These are phyloP conservation scores for Metschnikowia baotianmanensis DNA, from an alignment of 805 yeast genomes.

Conservation along the genomic window DNA sequence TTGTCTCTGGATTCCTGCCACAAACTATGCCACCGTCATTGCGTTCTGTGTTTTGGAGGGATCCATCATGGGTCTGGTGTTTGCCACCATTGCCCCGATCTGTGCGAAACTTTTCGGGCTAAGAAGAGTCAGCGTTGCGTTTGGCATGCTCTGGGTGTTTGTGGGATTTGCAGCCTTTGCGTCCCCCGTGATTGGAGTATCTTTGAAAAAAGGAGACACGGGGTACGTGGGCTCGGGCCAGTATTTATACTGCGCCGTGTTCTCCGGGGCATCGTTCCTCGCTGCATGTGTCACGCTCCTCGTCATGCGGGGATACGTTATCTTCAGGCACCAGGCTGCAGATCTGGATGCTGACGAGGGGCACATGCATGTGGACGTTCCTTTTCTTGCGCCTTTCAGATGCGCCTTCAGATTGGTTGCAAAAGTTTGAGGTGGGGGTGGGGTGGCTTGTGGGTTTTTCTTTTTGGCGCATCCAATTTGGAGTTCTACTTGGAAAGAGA, in stretches of 20 bases:
- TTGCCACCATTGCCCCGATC: constrained; percentile 54
- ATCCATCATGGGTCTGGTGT: constrained; percentile 57
- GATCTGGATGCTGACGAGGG: constrained; percentile 17
- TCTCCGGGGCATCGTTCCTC: constrained; percentile 54
- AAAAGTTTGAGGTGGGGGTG: constrained; percentile 5
- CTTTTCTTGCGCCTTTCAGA: constrained; percentile 14
- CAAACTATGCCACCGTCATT: constrained; percentile 54
- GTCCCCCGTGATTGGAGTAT: constrained; percentile 60
- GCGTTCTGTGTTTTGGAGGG: constrained; percentile 54
- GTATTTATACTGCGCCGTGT: constrained; percentile 53
- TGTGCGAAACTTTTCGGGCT: constrained; percentile 54
- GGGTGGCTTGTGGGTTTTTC: no score
- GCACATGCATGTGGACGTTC: constrained; percentile 19
- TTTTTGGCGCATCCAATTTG: no score
- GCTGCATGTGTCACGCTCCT: constrained; percentile 43
- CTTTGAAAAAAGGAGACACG: constrained; percentile 36
- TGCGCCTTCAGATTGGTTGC: constrained; percentile 8
- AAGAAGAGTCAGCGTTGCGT: constrained; percentile 46
- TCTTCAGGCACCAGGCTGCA: constrained; percentile 43
- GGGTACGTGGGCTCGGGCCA: constrained; percentile 39
- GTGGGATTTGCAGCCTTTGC: constrained; percentile 50
- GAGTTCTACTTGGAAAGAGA: no score
- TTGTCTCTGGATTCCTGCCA: constrained; percentile 41
- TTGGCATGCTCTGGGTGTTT: constrained; percentile 53
- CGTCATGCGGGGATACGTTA: constrained; percentile 53